Evolutionary conservation across 2,329 filamentous ascomycete species (phyloP), one percentile per base, ranked within the genome.

Genomic region (Fusarium veterinarium): DNA sequence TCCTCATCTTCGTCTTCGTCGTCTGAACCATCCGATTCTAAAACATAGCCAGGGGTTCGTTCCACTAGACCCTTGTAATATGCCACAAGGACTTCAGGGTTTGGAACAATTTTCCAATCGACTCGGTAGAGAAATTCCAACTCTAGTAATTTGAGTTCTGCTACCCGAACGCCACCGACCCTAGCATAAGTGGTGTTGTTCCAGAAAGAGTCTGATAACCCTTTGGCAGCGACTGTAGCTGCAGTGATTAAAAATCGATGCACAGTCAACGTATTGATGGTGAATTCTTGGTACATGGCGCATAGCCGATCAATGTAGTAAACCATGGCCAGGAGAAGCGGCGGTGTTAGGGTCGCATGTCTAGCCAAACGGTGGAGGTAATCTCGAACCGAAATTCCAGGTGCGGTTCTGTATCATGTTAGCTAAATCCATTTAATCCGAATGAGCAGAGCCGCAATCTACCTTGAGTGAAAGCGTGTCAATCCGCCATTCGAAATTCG

Each of bases 271-370:
- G 94, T 97, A 80, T 95, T 97, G 76, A 99, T 97, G 33, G 95
- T 98, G 81, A 99, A 99, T 51, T 95, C 93, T 6, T 94, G 93
- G 80, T 98, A 99, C 66, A 97, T 86, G 16, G 93, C 92, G 82
- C 95, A 99, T 28, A 99, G 88, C 37, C 95, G 92, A 83, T 99
- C 96, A 78, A 99, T 98, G 79, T 98, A 99, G 80, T 97, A 99
- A 64, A 99, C 96, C 94, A 99, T 98, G 76, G 95, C 96, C 40
- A 99, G 89, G n/a, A 99, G 87, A 56, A 99, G 92, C 1, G 96
- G 95, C 17, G 96, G 95, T 11, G 94, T 95, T 6, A 99, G 87
- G 0, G 95, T 98, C 31, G 96, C 96, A 80, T 99, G 96, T 66
- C 95, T 94, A 30, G 97, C 96, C 64, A 99, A 87, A 71, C 96